phyloP scores from a whole-genome alignment of 805 yeast species.

The Saturnispora saitoi region DNA sequence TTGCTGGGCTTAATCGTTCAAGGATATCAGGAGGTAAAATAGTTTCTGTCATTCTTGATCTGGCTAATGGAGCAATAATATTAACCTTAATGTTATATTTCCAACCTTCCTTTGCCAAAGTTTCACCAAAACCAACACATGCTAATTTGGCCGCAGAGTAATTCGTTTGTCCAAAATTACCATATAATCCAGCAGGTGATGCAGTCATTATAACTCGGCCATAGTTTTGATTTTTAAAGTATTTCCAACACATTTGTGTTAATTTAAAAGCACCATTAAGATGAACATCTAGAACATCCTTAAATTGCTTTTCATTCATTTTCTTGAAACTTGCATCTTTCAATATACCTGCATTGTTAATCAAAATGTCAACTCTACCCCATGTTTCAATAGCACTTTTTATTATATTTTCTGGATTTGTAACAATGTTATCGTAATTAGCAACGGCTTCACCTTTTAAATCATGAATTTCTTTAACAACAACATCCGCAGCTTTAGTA shows the following conservation, averaged over 20 bases:
- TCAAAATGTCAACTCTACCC: constrained; percentile 80
- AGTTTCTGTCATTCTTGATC: constrained; percentile 92
- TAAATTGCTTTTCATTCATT: constrained; percentile 75
- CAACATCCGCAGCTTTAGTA: constrained; percentile 76
- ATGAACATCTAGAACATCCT: constrained; percentile 77
- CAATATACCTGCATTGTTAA: constrained; percentile 93
- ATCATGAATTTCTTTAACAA: constrained; percentile 66
- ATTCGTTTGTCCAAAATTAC: constrained; percentile 95
- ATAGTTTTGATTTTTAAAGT: constrained; percentile 71
- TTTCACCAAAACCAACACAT: constrained; percentile 84
- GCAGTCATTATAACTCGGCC: constrained; percentile 93
- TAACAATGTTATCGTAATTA: constrained; percentile 82
- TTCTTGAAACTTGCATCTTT: constrained; percentile 83
- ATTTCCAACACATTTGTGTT: constrained; percentile 88
- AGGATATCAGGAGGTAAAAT: constrained; percentile 79
- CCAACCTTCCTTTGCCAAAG: constrained; percentile 89
- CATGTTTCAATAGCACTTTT: constrained; percentile 78
- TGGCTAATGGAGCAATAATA: constrained; percentile 89
- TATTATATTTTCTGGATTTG: constrained; percentile 75
- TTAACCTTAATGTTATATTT: constrained; percentile 78
- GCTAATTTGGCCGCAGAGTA: constrained; percentile 92
- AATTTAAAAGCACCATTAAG: constrained; percentile 81
- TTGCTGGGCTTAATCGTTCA: constrained; percentile 74
- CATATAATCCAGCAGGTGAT: constrained; percentile 94
- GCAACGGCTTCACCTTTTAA: constrained; percentile 87